Evolutionary conservation across 345 rosid species (phyloP), one percentile per base, ranked within the genome.

Genomic region (Citrus cavaleriei): DNA sequence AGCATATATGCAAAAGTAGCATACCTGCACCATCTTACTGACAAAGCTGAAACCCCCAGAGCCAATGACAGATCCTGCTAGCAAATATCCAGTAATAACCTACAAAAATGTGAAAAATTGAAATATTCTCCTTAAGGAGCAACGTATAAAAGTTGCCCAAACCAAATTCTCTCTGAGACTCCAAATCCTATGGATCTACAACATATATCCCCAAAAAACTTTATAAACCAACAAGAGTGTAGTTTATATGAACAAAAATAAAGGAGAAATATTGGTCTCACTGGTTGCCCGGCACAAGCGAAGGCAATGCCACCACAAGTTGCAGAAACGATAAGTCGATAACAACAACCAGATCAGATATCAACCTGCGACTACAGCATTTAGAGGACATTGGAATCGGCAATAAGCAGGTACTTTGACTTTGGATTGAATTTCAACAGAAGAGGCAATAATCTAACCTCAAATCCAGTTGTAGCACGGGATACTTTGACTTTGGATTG

Each of bases 201-300:
- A 21, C 55, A 42, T 27, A 55, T 16, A 51, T 19, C 37, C 34
- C 55, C 21, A 35, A 14, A 62, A 37, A 25, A 30, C 18, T 28
- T 68, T 37, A 37, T 12, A 38, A 42, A 22, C n/a, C 72, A 28
- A 71, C 76, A 76, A 73, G 64, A 76, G 30, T 37, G 72, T 76
- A 73, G 77, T 77, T 21, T 49, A 25, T 37, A 73, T 60, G 57
- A 68, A 78, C 72, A 71, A 61, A 74, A 73, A 70, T 37, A 78
- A 67, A 87, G 62, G 58, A 80, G 70, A 32, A 63, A 35, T 74
- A 68, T 34, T 54, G 64, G 68, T 57, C 95, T 82, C 71, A 95
- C 99, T 89, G 97, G 97, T 85, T 93, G 99, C 80, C 99, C 97
- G 86, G 97, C 97, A 85, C 96, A 95, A 73, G 98, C 98, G 89